phyloP scores from a whole-genome alignment of 2,329 filamentous ascomycete genomes.

The Aureobasidium vineae region DNA sequence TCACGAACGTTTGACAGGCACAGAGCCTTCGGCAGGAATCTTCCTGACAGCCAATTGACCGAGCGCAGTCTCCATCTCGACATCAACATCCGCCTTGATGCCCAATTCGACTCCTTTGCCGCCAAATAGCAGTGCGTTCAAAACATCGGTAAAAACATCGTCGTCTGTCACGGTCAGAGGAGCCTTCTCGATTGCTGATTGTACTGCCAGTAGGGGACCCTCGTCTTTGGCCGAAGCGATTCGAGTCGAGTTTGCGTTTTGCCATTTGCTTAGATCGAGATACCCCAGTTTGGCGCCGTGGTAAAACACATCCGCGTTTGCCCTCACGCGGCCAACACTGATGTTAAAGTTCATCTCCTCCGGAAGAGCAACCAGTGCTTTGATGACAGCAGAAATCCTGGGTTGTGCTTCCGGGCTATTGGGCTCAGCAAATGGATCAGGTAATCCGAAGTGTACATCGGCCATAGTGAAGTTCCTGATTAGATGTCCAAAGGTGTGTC shows the following conservation, averaged over 20 bases:
- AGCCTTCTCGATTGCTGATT: conserved; percentile 72
- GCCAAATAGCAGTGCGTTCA: conserved; percentile 78
- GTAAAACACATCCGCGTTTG: conserved; percentile 78
- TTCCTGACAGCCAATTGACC: conserved; percentile 77
- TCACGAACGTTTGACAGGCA: conserved; percentile 91
- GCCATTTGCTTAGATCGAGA: conserved; percentile 78
- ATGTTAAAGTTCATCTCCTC: conserved; percentile 84
- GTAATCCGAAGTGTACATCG: conserved; percentile 82
- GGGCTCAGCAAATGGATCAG: conserved; percentile 74
- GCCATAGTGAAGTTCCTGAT: conserved; percentile 85
- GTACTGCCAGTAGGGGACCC: conserved; percentile 66
- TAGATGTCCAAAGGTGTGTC: conserved; percentile 74
- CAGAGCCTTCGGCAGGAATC: conserved; percentile 77
- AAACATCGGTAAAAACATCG: conserved; percentile 73
- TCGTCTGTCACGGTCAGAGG: conserved; percentile 80
- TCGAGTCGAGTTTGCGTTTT: conserved; percentile 75
- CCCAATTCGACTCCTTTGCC: conserved; percentile 66
- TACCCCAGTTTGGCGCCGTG: conserved; percentile 73
- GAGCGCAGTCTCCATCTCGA: conserved; percentile 75
- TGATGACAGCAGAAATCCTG: conserved; percentile 76
- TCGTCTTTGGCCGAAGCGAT: conserved; percentile 54
- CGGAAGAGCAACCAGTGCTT: conserved; percentile 75
- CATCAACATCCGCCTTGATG: conserved; percentile 77
- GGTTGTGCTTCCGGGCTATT: conserved; percentile 70
- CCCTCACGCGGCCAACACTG: conserved; percentile 71